Conservation (phyloP, 306 rosid species). For the Dryas drummondii region DNA sequence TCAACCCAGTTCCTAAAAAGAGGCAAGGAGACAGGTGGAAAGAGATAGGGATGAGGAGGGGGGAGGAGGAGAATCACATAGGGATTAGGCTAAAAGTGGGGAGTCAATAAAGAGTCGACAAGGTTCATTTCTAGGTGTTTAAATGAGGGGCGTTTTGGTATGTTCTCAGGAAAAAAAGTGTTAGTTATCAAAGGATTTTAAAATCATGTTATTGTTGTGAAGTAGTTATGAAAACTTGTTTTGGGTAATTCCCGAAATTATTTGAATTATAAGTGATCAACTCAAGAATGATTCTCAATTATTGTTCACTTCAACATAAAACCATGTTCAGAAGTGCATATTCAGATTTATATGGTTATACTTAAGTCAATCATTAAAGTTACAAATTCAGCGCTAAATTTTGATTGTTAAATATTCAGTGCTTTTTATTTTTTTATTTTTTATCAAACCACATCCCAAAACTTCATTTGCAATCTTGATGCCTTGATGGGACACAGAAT, state of each 20-base stretch:
- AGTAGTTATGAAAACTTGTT: no score
- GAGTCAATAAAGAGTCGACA: no score
- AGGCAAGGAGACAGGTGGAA: background rate
- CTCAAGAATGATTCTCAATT: conserved; percentile 3
- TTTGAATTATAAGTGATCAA: background rate
- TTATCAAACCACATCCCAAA: background rate
- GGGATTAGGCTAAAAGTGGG: no score
- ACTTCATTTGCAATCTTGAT: background rate
- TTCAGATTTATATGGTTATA: background rate
- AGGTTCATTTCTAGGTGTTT: no score
- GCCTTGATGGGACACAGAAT: no score
- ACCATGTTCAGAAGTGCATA: background rate
- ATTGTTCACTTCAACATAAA: background rate
- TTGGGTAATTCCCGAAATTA: no score
- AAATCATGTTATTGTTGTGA: no score
- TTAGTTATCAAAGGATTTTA: no score
- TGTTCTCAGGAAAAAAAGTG: no score
- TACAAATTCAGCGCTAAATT: background rate
- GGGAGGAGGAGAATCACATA: no score
- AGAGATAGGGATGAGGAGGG: no score
- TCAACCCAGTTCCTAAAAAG: background rate
- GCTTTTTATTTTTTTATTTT: background rate
- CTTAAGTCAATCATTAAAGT: background rate
- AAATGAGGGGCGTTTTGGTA: no score
- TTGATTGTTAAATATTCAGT: background rate